Conservation (phyloP, 1,284 basidiomycete species). For the Cryptococcus sp. region DNA sequence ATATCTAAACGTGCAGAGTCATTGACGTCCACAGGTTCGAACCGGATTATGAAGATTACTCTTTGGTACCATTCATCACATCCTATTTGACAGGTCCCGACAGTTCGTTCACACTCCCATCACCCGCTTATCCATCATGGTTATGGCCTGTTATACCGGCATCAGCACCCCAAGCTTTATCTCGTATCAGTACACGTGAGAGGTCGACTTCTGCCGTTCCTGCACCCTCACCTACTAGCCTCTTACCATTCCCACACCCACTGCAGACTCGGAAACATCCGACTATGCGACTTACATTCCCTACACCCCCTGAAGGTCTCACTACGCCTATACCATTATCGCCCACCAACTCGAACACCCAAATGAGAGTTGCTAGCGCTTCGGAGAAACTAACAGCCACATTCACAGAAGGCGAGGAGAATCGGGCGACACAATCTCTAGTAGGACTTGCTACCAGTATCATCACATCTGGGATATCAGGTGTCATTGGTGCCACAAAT, state of each 20-base stretch:
- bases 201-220: conserved; percentile 2
- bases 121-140: conserved; percentile 38
- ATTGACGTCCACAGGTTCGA: conserved; percentile 24
- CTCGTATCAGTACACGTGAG: conserved; percentile 10
- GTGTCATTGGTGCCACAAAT: not conserved
- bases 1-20: not conserved
- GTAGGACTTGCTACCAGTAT: not conserved
- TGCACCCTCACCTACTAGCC: not conserved
- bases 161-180: not conserved
- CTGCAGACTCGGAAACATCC: conserved; percentile 32
- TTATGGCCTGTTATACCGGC: conserved; percentile 28
- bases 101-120: conserved; percentile 23
- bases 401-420: not conserved
- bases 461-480: not conserved
- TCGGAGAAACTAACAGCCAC: conserved; percentile 1
- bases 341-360: not conserved
- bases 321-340: not conserved
- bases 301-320: conserved; percentile 6
- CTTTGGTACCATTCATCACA: conserved; percentile 33
- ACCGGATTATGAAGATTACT: conserved; percentile 41
- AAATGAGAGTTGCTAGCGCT: conserved; percentile 13
- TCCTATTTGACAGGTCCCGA: conserved; percentile 27
- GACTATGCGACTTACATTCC: conserved; percentile 38
- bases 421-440: not conserved
- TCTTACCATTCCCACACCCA: conserved; percentile 39